Base-by-base conservation (phyloP, 768 basidiomycete species). In the Guyanaporus albipodus region DNA sequence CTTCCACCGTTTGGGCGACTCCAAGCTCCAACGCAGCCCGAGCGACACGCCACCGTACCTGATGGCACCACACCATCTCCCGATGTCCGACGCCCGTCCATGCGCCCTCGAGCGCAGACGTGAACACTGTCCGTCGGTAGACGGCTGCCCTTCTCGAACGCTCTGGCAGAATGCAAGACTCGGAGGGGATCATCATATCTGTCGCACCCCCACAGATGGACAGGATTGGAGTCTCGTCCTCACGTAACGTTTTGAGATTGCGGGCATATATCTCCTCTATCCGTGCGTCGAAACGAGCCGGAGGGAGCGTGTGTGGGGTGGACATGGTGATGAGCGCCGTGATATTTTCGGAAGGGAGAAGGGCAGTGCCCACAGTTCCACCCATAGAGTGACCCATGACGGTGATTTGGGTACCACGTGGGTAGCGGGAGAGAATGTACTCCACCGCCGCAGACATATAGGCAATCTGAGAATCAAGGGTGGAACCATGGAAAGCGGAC, bases 31-130 rank as follows among this genome's bases (percentile, higher is more conserved):
- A 68, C 21, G 83, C 83, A 17, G 83, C 80, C 42, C 89, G 75
- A 14, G 93, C 93, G 27, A 95, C 73, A 19, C 83, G 79, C 87
- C 86, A 91, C 32, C 96, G 85, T 9, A 97, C 84, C 67, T 99
- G 96, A 66, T 97, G 91, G 61, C 96, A 98, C 96, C 96, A 99
- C 4, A 98, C 91, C 80, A 97, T 94, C 49, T 90, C 94, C 33
- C 83, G 83, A 64, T 99, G 96, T 21, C 94, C 95, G 5, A 97
- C 89, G 2, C 91, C 91, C 2, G 94, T 91, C 89, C 93, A 95
- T 3, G 85, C 79, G n/a, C 91, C 90, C 38, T 94, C 87, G 21
- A 98, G 70, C 1, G 83, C 85, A 26, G 87, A 87, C 1, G 91
- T 87, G 60, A 96, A 95, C 5, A 94, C 73, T 1, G 83, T 85